Evolutionary conservation across 129 eudicot genomes (phyloP), one percentile per base, ranked within the genome.

Genomic region (Glebionis coronaria): DNA sequence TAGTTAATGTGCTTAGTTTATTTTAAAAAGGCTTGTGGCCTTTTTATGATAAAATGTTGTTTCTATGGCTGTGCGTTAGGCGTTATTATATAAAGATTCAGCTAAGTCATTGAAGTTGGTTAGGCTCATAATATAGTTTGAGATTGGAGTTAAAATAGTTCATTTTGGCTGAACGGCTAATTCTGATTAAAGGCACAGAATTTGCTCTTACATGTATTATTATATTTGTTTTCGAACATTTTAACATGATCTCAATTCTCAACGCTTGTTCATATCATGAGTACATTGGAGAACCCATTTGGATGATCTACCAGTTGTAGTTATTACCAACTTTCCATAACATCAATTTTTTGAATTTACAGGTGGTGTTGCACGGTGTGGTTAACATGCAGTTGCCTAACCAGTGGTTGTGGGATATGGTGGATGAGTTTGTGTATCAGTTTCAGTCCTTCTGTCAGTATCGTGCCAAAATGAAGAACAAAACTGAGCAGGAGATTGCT

Each of bases 371-470:
- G 75, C 95, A 84, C 20, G 99, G 99, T 4, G 90, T 84, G 57
- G 97, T 86, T 44, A 89, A 86, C 60, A 93, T 89, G 95, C 99
- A 93, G 72, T 65, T 93, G 79, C 99, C 99, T 27, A 89, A 93
- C 72, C 97, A 93, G 85, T 93, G 99, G 99, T 76, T 93, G 76
- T 93, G 99, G 99, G 99, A 93, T 75, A 89, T 93, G 99, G 97
- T 93, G 1, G 99, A 93, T 81, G 99, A 93, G 68, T 93, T 93
- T 73, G 99, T 93, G 4, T 89, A 93, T 49, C 99, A 93, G 51
- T 93, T 86, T 31, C 97, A 93, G 82, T 84, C 95, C 3, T 93
- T 93, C 69, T 93, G 99, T 68, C 97, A 93, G 81, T 89, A 86
- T 71, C 86, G 99, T 21, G 99, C 99, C 27, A 89, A 89, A 79